phyloP scores from a whole-genome alignment of 768 basidiomycete genomes.

The Kwoniella heveanensis region DNA sequence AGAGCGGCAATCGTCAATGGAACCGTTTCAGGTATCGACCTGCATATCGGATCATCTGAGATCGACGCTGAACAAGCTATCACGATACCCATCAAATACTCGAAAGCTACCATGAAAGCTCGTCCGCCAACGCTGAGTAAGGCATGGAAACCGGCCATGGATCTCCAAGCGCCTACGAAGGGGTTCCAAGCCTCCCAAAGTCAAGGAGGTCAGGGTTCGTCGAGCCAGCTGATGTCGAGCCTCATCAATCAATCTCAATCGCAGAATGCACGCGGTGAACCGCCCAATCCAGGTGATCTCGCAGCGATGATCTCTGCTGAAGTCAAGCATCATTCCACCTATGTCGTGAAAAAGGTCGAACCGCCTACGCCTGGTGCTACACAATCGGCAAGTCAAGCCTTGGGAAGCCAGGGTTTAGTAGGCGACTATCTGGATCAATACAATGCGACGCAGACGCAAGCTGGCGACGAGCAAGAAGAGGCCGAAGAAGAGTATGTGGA shows the following conservation, averaged over 20 bases:
- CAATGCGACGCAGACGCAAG: slow-evolving; percentile 51
- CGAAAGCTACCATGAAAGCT: slow-evolving; percentile 74
- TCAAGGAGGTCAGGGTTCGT: slow-evolving; percentile 36
- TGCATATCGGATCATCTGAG: slow-evolving; percentile 78
- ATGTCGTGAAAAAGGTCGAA: slow-evolving; percentile 38
- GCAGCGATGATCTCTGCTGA: slow-evolving; percentile 49
- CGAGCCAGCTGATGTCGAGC: slow-evolving; percentile 34
- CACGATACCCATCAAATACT: slow-evolving; percentile 70
- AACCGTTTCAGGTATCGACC: slow-evolving; percentile 63
- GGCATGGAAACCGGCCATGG: slow-evolving; percentile 52
- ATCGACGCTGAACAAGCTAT: slow-evolving; percentile 70
- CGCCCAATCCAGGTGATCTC: slow-evolving; percentile 25
- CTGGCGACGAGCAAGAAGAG: slow-evolving; percentile 39
- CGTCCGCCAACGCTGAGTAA: slow-evolving; percentile 79
- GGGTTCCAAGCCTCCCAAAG: not conserved
- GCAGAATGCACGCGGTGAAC: slow-evolving; percentile 14
- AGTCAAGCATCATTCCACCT: slow-evolving; percentile 41
- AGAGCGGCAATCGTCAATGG: slow-evolving; percentile 67
- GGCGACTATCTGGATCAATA: slow-evolving; percentile 42
- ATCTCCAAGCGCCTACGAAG: slow-evolving; percentile 37
- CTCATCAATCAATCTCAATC: slow-evolving; percentile 31
- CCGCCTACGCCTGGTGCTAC: slow-evolving; percentile 8
- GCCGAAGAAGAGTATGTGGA: slow-evolving; percentile 57
- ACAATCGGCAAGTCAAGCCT: slow-evolving; percentile 17
- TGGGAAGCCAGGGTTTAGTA: slow-evolving; percentile 32